Base-by-base conservation (phyloP, 768 basidiomycete species). In the Chalciporus chontae region DNA sequence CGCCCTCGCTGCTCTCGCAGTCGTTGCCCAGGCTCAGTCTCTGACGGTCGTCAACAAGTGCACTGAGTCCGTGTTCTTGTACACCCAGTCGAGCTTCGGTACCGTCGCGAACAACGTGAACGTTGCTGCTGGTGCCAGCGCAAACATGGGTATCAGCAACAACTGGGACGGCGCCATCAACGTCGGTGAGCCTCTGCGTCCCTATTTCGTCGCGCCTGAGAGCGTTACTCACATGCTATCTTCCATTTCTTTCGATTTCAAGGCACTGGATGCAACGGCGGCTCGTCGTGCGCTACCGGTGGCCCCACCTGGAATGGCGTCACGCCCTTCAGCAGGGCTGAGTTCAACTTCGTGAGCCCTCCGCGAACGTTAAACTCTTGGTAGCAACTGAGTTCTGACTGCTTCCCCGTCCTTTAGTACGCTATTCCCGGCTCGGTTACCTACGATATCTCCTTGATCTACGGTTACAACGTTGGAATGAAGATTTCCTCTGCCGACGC, bases 401-500 rank as follows among this genome's bases (percentile, higher is more conserved):
- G 5, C 5, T 32, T n/a, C 34, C 6, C 15, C n/a, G 14, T 8
- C 7, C 3, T 18, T 8, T 24, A 67, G 62, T 55, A 48, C 6
- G 53, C 67, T 11, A 57, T 62, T 11, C 56, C 64, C 2, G 65
- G 65, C 6, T 38, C 34, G 2, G 65, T 66, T 40, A 69, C 67
- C 40, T 66, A 66, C 21, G 67, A 69, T 26, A 68, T 69, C 19
- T 69, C 65, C 17, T 56, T 66, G 43, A 69, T 66, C 50, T 69
- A 69, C 9, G 67, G 65, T 0, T 66, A 66, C 49, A 69, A 69
- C 11, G 65, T 69, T 17, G 65, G 65, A 24, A 66, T 66, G 67
- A n/a, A 69, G 41, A 69, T 66, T 13, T 69, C 65, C 18, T 67
- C 67, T 0, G 46, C 57, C 1, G 60, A 69, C 32, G 0, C 9